Evolutionary conservation across 345 rosid genomes (phyloP), one percentile per base, ranked within the genome.

Genomic region (Melaleuca alternifolia): DNA sequence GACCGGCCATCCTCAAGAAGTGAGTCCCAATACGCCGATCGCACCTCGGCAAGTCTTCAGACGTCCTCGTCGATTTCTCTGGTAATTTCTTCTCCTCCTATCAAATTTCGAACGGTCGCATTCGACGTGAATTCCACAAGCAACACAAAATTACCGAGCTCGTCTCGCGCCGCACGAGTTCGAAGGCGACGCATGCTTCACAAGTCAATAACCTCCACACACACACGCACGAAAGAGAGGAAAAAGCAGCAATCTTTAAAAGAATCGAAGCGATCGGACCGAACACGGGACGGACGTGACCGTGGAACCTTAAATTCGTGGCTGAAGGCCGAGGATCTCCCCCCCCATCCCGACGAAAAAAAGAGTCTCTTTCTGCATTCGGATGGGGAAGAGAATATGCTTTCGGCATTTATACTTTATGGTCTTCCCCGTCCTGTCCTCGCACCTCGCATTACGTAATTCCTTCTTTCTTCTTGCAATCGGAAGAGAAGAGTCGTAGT

Each of bases 1-100:
- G 5, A 5, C 11, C 26, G 3, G 9, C 1, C 7, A 10, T 15
- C 6, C 44, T 2, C 0, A 6, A 30, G 76, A 0, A 62, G 21
- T 30, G 3, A 62, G 41, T 7, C 30, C 14, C 44, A 9, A 15
- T 28, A 3, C 23, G 30, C 1, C 8, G 11, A 62, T 2, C 44
- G 4, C 10, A 2, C 6, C 76, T n/a, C 2, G 11, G 3, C 5
- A 21, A 30, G 30, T 18, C 11, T 62, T 1, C 10, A 1, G 41
- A 4, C 11, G 5, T 15, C 23, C 37, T 2, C 0, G 11, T 7
- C 9, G 44, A 33, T 30, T 33, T 18, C 3, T 23, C 5, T 1
- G 46, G 24, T 65, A 65, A 65, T 33, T 65, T 20, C 3, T 33
- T 16, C 77, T 7, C 16, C 46, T 33, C 41, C 41, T 2, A 41